Percentiles rank a stretch among this genome's conserved stretches.
Evolutionary conservation across 164 flowering plant genomes (phyloP).

Genomic region (Magnolia officinalis): DNA sequence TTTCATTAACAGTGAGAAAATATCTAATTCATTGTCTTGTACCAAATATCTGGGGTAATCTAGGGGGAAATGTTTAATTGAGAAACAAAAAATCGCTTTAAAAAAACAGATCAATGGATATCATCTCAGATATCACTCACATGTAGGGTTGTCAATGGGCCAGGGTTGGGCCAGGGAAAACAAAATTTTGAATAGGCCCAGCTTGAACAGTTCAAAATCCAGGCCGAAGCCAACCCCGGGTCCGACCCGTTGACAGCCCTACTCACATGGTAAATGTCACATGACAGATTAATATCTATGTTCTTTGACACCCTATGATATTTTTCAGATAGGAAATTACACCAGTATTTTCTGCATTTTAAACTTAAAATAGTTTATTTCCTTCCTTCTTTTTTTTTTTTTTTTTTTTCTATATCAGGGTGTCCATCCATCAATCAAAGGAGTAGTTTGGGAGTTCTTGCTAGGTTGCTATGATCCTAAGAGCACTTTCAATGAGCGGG

Average conservation of each 20-base stretch:
- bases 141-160: background rate
- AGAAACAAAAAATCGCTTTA: background rate
- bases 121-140: background rate
- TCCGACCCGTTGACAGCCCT: background rate
- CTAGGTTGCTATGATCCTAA: conserved; percentile 87
- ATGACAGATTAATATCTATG: background rate
- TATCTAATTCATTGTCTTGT: too few relatives aligned
- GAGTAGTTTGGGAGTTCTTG: conserved; percentile 86
- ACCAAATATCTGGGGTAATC: too few relatives aligned
- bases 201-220: too few relatives aligned
- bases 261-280: background rate
- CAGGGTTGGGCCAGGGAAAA: too few relatives aligned
- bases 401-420: conserved; percentile 48
- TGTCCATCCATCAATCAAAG: conserved; percentile 83
- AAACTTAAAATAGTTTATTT: background rate
- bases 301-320: background rate
- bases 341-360: background rate
- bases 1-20: too few relatives aligned
- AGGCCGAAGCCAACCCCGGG: background rate
- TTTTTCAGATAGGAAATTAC: background rate
- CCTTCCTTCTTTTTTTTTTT: background rate
- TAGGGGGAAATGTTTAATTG: background rate
- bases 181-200: too few relatives aligned
- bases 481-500: conserved; percentile 70
- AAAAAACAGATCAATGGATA: background rate